Conservation (phyloP, 345 rosid genomes). For the Toxicodendron radicans region DNA sequence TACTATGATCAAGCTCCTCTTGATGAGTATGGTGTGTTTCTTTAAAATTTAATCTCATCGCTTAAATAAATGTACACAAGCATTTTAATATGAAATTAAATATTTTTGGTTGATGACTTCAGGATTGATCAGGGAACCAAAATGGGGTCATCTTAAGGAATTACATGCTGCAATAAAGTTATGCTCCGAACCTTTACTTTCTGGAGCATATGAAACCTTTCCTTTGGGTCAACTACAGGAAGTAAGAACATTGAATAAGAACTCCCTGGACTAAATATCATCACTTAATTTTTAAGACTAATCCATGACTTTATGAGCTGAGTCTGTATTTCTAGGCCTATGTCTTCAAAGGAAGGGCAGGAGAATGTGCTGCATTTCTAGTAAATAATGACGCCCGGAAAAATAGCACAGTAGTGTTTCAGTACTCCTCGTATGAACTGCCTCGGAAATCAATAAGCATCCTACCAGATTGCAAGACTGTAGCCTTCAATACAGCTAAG, state of each 20-base stretch:
- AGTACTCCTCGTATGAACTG: conserved; percentile 27
- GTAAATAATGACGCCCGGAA: conserved; percentile 31
- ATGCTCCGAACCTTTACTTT: conserved; percentile 38
- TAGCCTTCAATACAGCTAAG: conserved; percentile 33
- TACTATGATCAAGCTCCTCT: conserved; percentile 65
- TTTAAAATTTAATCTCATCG: background rate
- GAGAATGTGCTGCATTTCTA: conserved; percentile 42
- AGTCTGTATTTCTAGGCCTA: conserved; percentile 19
- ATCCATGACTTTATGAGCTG: conserved; percentile 10
- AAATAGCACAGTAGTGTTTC: conserved; percentile 23
- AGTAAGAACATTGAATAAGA: conserved; percentile 27
- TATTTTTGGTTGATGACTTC: background rate
- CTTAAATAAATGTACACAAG: background rate
- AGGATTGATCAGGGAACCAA: conserved; percentile 53
- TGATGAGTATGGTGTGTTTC: conserved; percentile 51
- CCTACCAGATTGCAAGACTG: conserved; percentile 46
- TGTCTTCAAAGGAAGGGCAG: conserved; percentile 34
- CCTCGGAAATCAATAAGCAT: conserved; percentile 43
- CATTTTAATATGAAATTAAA: background rate
- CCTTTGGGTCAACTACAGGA: conserved; percentile 37
- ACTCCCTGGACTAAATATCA: background rate
- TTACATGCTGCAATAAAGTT: conserved; percentile 45
- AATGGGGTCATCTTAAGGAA: conserved; percentile 53
- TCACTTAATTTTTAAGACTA: background rate
- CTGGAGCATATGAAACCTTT: conserved; percentile 21